phyloP scores from a whole-genome alignment of 441 rosid species.

The Mallotus repandus region DNA sequence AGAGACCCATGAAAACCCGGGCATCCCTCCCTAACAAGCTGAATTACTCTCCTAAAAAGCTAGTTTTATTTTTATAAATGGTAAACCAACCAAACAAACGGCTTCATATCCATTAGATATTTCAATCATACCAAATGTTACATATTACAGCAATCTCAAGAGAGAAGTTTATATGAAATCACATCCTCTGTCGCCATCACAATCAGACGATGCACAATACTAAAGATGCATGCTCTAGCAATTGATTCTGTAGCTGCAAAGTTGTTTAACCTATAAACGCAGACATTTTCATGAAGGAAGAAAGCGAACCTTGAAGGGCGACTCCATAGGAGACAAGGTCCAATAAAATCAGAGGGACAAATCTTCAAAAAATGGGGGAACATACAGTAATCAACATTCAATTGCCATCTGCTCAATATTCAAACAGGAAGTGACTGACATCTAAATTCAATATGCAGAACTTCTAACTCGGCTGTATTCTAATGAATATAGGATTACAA shows the following conservation, averaged over 20 bases:
- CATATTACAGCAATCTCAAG: background rate
- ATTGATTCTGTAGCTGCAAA: constrained; percentile 5
- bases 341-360: background rate
- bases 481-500: constrained; percentile 13
- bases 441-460: constrained; percentile 15
- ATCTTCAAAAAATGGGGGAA: background rate
- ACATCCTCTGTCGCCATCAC: background rate
- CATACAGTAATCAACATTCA: background rate
- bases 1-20: too few species aligned
- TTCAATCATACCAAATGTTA: background rate
- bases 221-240: background rate
- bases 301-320: background rate
- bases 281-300: constrained; percentile 2
- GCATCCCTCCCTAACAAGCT: too few species aligned
- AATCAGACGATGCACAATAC: background rate
- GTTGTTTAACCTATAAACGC: background rate
- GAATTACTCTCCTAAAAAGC: too few species aligned
- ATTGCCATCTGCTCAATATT: constrained; percentile 14
- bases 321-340: background rate
- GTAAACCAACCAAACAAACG: too few species aligned
- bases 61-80: too few species aligned
- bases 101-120: too few species aligned
- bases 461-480: constrained; percentile 12
- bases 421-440: constrained; percentile 11
- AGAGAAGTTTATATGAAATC: too few species aligned